These are phyloP conservation scores for Aspergillus pseudoglaucus DNA, from an alignment of 2,329 filamentous ascomycete species.

Conservation along the genomic window DNA sequence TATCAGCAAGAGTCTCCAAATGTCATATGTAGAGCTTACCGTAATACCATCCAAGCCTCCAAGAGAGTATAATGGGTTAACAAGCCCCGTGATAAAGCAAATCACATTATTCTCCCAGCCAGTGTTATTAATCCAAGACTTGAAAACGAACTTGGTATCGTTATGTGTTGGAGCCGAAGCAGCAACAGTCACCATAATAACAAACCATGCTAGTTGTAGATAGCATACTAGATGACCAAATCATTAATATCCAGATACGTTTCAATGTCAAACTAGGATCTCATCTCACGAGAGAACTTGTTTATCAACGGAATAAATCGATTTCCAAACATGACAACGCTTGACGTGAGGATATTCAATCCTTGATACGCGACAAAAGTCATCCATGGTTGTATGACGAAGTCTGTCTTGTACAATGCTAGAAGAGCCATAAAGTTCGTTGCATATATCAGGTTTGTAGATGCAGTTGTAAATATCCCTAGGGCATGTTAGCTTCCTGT, in stretches of 20 bases:
- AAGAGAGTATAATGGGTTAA: conserved; percentile 44
- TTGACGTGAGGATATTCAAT: conserved; percentile 38
- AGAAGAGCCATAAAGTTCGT: conserved; percentile 39
- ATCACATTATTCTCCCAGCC: conserved; percentile 47
- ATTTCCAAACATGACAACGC: conserved; percentile 46
- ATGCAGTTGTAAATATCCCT: conserved; percentile 43
- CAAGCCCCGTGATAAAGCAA: conserved; percentile 46
- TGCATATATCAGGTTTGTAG: conserved; percentile 41
- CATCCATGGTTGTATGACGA: conserved; percentile 43
- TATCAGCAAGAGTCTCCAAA: not conserved
- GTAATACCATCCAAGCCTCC: conserved; percentile 45
- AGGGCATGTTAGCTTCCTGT: not conserved
- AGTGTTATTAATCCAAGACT: conserved; percentile 48
- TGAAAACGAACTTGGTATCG: conserved; percentile 45
- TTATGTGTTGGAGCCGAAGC: conserved; percentile 43
- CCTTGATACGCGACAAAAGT: conserved; percentile 39
- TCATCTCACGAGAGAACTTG: conserved; percentile 34
- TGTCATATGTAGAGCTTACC: conserved; percentile 6
- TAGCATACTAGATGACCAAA: conserved; percentile 29
- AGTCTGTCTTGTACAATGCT: conserved; percentile 34
- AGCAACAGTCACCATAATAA: conserved; percentile 44
- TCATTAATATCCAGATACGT: not conserved
- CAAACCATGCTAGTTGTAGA: conserved; percentile 43
- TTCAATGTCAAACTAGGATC: not conserved
- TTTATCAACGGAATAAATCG: conserved; percentile 39